These are phyloP conservation scores for Yamadazyma spencermartinsiae DNA, from an alignment of 1,139 yeast species.

Conservation along the genomic window DNA sequence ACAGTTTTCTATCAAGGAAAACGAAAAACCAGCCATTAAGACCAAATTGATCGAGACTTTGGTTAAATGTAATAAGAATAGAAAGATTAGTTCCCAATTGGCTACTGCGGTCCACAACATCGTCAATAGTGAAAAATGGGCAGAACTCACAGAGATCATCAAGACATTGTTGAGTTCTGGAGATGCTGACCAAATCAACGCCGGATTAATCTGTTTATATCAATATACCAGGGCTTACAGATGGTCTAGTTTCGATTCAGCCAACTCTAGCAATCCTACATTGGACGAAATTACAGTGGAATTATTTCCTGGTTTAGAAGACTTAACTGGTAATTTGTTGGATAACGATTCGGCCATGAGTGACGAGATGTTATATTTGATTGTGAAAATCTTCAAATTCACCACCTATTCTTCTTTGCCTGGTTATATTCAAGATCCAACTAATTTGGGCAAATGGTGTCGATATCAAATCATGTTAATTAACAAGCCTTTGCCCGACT, in stretches of 20 bases:
- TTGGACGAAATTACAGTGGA: constrained; percentile 50
- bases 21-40: constrained; percentile 56
- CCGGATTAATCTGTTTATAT: constrained; percentile 57
- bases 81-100: constrained; percentile 40
- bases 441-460: constrained; percentile 64
- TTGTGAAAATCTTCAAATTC: constrained; percentile 66
- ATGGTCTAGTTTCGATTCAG: constrained; percentile 49
- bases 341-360: constrained; percentile 30
- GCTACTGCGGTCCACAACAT: constrained; percentile 46
- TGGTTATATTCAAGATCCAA: constrained; percentile 51
- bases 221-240: constrained; percentile 60
- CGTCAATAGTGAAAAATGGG: constrained; percentile 47
- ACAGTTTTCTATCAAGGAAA: constrained; percentile 34
- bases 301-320: constrained; percentile 58
- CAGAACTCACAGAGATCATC: constrained; percentile 35
- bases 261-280: constrained; percentile 41
- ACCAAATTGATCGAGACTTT: constrained; percentile 50
- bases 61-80: constrained; percentile 34
- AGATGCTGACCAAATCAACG: constrained; percentile 52
- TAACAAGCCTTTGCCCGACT: constrained; percentile 41
- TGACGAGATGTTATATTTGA: constrained; percentile 60
- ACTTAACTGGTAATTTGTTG: constrained; percentile 43
- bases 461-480: constrained; percentile 56
- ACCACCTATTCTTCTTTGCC: constrained; percentile 60
- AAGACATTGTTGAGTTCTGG: constrained; percentile 44